Evolutionary conservation across 441 rosid genomes (phyloP).

Genomic region (Pelargonium fulgidum): DNA sequence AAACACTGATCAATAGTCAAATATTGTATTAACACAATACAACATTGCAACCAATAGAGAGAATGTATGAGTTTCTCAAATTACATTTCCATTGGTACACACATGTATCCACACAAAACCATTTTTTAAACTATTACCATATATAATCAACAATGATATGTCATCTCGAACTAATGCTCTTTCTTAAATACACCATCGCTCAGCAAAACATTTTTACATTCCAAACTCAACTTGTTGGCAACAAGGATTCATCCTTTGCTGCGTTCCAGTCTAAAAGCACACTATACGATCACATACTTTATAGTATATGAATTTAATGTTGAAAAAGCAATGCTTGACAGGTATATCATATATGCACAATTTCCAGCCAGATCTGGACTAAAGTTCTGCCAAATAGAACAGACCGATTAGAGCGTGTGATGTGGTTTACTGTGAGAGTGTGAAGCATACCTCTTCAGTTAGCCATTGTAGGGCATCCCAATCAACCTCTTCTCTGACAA

Average conservation of each 20-base stretch:
- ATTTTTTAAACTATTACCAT: background rate
- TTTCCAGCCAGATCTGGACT: no score
- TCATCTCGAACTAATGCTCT: background rate
- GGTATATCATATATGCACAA: no score
- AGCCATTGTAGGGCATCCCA: conserved; percentile 78
- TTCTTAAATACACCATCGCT: background rate
- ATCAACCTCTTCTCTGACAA: conserved; percentile 80
- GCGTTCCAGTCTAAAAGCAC: background rate
- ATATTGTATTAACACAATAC: no score
- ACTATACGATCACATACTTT: background rate
- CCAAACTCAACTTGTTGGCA: no score
- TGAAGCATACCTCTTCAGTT: conserved; percentile 68
- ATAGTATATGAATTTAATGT: background rate
- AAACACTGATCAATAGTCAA: background rate
- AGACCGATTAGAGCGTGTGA: no score
- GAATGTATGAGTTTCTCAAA: background rate
- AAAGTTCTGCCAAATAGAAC: no score
- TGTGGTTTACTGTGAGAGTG: background rate
- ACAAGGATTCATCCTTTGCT: background rate
- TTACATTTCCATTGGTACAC: background rate
- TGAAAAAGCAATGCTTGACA: background rate
- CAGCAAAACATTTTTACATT: no score
- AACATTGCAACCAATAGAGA: background rate
- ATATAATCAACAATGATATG: background rate
- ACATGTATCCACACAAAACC: background rate